Percentiles rank a stretch among this genome's conserved stretches.
Conservation (phyloP, 1,284 basidiomycete species). For the Trametes hirsuta region DNA sequence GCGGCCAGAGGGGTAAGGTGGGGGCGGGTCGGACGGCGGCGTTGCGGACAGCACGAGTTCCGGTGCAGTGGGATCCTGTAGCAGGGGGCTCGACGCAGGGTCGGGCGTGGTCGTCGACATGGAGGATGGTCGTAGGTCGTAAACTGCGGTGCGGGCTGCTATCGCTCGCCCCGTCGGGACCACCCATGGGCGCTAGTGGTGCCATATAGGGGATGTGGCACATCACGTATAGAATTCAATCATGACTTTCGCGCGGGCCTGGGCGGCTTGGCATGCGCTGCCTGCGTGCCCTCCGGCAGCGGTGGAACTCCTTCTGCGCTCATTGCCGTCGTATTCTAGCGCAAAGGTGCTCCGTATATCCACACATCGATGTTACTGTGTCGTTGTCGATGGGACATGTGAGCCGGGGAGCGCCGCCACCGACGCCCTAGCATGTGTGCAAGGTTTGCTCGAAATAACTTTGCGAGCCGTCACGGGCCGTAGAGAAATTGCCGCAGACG, state of each 20-base stretch:
- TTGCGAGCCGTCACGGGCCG: too few relatives aligned
- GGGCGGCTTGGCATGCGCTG: too few relatives aligned
- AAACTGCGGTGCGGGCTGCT: neutral
- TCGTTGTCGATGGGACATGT: neutral
- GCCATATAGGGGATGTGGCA: constrained; percentile 1
- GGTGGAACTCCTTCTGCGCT: neutral
- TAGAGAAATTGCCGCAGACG: too few relatives aligned
- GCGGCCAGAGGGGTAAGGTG: constrained; percentile 67
- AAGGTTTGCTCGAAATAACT: too few relatives aligned
- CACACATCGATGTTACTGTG: neutral
- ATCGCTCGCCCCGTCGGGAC: constrained; percentile 4
- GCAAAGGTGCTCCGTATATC: neutral
- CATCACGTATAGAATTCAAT: neutral
- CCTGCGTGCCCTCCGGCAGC: too few relatives aligned
- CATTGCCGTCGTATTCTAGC: neutral
- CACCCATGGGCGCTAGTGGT: constrained; percentile 10
- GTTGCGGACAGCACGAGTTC: constrained; percentile 28
- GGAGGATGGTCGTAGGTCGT: constrained; percentile 8
- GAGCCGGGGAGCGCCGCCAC: too few relatives aligned
- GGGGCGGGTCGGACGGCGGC: constrained; percentile 55
- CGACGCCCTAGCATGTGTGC: neutral
- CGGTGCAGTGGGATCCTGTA: constrained; percentile 17
- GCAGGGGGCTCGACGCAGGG: constrained; percentile 9
- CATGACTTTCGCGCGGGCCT: too few relatives aligned
- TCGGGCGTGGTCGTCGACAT: constrained; percentile 17